phyloP scores from a whole-genome alignment of 2,329 filamentous ascomycete species.

The Diaporthe aspalathi region DNA sequence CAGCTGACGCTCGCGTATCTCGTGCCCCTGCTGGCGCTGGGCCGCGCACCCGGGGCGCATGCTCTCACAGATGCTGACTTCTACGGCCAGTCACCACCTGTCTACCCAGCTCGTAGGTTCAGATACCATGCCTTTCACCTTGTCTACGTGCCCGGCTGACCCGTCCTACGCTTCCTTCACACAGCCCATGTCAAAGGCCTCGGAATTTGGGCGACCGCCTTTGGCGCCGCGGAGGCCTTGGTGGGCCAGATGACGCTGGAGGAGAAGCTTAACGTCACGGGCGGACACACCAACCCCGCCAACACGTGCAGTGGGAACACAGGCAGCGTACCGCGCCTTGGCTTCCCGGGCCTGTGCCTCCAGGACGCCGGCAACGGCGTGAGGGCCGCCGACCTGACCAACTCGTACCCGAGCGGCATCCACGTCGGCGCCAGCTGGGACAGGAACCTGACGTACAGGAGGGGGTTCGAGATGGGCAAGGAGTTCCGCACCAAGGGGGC shows the following conservation, averaged over 20 bases:
- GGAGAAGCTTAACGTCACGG: slow-evolving; percentile 68
- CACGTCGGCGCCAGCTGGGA: slow-evolving; percentile 67
- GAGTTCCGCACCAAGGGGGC: slow-evolving; percentile 68
- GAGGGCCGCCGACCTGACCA: slow-evolving; percentile 60
- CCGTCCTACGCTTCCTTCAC: too few relatives aligned
- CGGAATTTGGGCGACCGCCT: slow-evolving; percentile 67
- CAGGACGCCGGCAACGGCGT: slow-evolving; percentile 63
- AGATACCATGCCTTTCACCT: not conserved
- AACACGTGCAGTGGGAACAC: slow-evolving; percentile 62
- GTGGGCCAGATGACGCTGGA: slow-evolving; percentile 73
- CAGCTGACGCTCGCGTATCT: slow-evolving; percentile 12
- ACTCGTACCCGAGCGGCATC: slow-evolving; percentile 59
- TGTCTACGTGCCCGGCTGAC: not conserved
- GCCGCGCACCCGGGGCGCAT: not conserved
- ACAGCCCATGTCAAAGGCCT: slow-evolving; percentile 44
- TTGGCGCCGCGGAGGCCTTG: slow-evolving; percentile 65
- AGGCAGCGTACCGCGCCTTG: slow-evolving; percentile 57
- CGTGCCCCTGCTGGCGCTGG: slow-evolving; percentile 6
- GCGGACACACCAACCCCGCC: slow-evolving; percentile 57
- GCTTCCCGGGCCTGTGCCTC: slow-evolving; percentile 60
- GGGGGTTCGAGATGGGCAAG: slow-evolving; percentile 64
- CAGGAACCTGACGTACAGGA: slow-evolving; percentile 60
- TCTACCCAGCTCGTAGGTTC: slow-evolving; percentile 41
- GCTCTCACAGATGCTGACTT: slow-evolving; percentile 35
- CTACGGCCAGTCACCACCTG: slow-evolving; percentile 38